Evolutionary conservation across 352 stramenopile genomes (phyloP).

Genomic region (Pythium dissimile): DNA sequence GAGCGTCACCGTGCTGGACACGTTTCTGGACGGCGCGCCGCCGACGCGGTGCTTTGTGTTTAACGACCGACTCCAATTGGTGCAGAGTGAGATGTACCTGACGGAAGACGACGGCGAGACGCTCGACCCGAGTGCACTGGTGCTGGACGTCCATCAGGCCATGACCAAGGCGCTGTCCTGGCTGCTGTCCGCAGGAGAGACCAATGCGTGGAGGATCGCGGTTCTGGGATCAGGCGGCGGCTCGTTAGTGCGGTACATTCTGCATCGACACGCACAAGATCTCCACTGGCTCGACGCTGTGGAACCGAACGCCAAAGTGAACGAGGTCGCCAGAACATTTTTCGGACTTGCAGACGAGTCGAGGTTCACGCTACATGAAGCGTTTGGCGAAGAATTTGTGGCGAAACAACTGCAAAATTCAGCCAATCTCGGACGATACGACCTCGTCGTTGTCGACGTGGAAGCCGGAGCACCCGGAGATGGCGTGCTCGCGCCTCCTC

Average conservation of each 20-base stretch:
- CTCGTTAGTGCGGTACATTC: conserved; percentile 50
- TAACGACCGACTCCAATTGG: conserved; percentile 63
- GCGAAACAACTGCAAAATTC: conserved; percentile 8
- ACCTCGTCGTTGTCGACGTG: conserved; percentile 64
- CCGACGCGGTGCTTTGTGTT: conserved; percentile 69
- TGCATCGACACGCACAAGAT: conserved; percentile 28
- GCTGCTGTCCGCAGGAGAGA: conserved; percentile 7
- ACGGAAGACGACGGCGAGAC: neutral
- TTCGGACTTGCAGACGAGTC: conserved; percentile 36
- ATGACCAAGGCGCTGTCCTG: conserved; percentile 43
- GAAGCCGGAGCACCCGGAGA: conserved; percentile 33
- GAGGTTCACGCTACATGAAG: conserved; percentile 39
- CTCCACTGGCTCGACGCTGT: conserved; percentile 50
- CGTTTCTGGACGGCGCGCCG: conserved; percentile 28
- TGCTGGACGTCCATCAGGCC: conserved; percentile 67
- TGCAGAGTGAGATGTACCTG: conserved; percentile 68
- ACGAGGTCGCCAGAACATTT: conserved; percentile 36
- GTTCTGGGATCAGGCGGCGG: conserved; percentile 59
- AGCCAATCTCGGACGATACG: conserved; percentile 10
- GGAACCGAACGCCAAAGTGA: conserved; percentile 47
- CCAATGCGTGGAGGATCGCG: conserved; percentile 24
- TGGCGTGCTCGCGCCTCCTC: conserved; percentile 37
- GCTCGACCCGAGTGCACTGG: conserved; percentile 42
- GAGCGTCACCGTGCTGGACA: conserved; percentile 65
- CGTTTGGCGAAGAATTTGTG: conserved; percentile 37